Evolutionary conservation across 2,329 filamentous ascomycete species (phyloP).

Genomic region (Ophidiomyces ophidiicola): DNA sequence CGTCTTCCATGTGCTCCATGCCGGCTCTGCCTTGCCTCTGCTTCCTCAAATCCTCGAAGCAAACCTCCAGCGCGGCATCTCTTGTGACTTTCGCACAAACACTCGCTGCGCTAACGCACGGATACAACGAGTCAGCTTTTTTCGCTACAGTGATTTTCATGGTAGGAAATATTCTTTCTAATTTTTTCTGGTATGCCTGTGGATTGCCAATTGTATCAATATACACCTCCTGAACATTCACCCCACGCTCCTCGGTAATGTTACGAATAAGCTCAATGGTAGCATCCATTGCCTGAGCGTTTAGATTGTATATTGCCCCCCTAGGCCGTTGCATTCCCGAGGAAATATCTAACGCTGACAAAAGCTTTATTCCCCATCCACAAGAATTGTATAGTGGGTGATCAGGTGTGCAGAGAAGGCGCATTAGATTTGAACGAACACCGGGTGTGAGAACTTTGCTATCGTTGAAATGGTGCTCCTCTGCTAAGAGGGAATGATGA

Average conservation of each 20-base stretch:
- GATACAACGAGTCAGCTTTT: constrained; percentile 87
- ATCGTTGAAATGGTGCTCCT: constrained; percentile 81
- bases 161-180: constrained; percentile 74
- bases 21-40: constrained; percentile 22
- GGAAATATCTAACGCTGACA: constrained; percentile 74
- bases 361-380: constrained; percentile 70
- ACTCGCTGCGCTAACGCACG: constrained; percentile 83
- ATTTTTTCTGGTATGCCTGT: constrained; percentile 66
- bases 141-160: constrained; percentile 64
- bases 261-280: constrained; percentile 70
- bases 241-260: constrained; percentile 56
- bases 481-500: constrained; percentile 60
- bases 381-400: constrained; percentile 50
- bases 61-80: constrained; percentile 73
- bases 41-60: constrained; percentile 48
- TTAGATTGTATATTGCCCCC: constrained; percentile 63
- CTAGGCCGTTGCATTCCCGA: constrained; percentile 58
- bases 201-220: constrained; percentile 90
- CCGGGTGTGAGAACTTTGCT: constrained; percentile 77
- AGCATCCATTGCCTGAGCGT: constrained; percentile 88
- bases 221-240: constrained; percentile 80
- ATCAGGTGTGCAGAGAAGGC: constrained; percentile 54
- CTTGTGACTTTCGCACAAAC: constrained; percentile 94
- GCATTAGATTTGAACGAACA: constrained; percentile 63
- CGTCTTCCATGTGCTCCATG: constrained; percentile 29